phyloP scores from a whole-genome alignment of 139 green algal genomes.

The Micromonas pusilla region DNA sequence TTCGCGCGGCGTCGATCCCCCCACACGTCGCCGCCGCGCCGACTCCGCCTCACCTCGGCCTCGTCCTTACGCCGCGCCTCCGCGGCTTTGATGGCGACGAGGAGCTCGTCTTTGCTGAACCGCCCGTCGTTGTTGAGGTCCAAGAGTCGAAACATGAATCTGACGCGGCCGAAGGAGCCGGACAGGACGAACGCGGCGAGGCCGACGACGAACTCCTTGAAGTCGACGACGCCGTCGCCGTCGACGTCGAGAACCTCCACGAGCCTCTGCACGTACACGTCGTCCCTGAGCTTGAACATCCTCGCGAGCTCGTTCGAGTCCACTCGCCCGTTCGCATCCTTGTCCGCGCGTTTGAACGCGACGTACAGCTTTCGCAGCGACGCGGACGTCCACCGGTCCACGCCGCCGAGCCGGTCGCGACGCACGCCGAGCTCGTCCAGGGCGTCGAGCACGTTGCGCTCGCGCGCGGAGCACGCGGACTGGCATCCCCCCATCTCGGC shows the following conservation, averaged over 20 bases:
- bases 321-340: not conserved
- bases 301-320: not conserved
- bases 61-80: not conserved
- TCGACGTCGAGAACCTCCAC: not conserved
- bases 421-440: no score
- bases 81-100: not conserved
- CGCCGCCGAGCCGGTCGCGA: not conserved
- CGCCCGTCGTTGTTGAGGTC: conserved; percentile 3
- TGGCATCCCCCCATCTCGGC: no score
- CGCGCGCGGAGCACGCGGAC: no score
- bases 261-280: conserved; percentile 6
- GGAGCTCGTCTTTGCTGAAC: not conserved
- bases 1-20: not conserved
- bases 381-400: not conserved
- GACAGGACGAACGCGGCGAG: not conserved
- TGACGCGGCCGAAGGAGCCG: not conserved
- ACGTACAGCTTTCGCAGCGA: not conserved
- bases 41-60: no score
- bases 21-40: no score
- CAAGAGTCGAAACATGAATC: conserved; percentile 5
- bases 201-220: not conserved
- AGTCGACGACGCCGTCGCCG: not conserved
- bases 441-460: no score
- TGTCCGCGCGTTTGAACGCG: not conserved
- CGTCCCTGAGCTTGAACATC: not conserved